Evolutionary conservation across 1,284 basidiomycete genomes (phyloP), one percentile per base, ranked within the genome.

Genomic region (Ustilago tritici): DNA sequence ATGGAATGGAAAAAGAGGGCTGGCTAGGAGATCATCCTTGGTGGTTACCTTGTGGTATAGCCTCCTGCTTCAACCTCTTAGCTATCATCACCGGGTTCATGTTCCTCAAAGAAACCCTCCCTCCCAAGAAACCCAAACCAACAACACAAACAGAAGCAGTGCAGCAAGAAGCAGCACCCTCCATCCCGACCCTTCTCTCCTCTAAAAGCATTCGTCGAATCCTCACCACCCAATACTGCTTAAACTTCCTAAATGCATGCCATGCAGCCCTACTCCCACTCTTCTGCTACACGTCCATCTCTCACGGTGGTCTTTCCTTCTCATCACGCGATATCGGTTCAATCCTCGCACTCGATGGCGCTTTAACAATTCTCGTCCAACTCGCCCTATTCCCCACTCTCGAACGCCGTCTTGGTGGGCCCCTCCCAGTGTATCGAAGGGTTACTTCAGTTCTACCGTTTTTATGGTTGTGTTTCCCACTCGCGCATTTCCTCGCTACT

Each of bases 1-100:
- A 84, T 80, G 54, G 80, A 69, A n/a, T 46, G 58, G 53, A 63
- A 5, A 35, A 55, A n/a, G 55, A 54, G 4, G 49, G 40, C 9
- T 78, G 84, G 63, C 79, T 84, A 56, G 55, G 55, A 28, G 46
- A 71, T 9, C 78, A 85, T 58, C 87, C 87, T 0, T 88, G 86
- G 56, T 80, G 82, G 52, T 69, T 88, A n/a, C 87, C 87, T 0
- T 87, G 87, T 75, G 65, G 84, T 28, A 61, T 84, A 49, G 83
- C 82, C 2, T 80, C 85, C 4, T 65, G 76, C 5, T 80, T 87
- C 56, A 84, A 85, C 11, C 53, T 85, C 8, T 23, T 65, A 23
- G 80, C 69, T 56, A 79, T 86, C 7, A 9, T 87, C n/a, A 46
- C 85, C 3, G 85, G 82, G 9, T 58, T 77, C 31, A 55, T 87